phyloP scores from a whole-genome alignment of 2,329 filamentous ascomycete genomes.

The Monilinia laxa region DNA sequence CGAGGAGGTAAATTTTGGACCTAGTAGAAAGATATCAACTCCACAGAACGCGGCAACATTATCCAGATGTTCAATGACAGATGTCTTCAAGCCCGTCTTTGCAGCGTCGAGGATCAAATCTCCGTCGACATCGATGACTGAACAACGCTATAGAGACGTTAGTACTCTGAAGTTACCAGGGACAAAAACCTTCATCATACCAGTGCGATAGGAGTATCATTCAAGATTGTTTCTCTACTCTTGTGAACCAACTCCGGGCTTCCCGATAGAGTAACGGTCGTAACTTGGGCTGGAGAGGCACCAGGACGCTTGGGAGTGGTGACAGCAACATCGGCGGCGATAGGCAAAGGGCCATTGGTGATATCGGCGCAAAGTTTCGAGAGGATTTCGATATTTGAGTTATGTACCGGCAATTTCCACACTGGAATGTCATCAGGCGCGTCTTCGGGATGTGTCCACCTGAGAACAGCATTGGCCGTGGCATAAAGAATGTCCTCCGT shows the following conservation, averaged over 20 bases:
- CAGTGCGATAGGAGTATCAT: constrained; percentile 87
- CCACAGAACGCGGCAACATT: constrained; percentile 84
- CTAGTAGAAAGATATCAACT: constrained; percentile 93
- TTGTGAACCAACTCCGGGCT: constrained; percentile 84
- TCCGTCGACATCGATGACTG: constrained; percentile 89
- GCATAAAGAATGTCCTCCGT: constrained; percentile 94
- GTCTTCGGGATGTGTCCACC: constrained; percentile 91
- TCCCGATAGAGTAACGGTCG: constrained; percentile 88
- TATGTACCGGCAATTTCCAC: constrained; percentile 88
- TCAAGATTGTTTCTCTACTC: constrained; percentile 85
- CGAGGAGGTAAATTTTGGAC: constrained; percentile 79
- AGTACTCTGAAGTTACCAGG: constrained; percentile 31
- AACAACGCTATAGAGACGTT: constrained; percentile 67
- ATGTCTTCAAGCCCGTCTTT: constrained; percentile 66
- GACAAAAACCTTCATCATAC: constrained; percentile 54
- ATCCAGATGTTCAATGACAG: constrained; percentile 82
- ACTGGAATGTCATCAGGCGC: constrained; percentile 80
- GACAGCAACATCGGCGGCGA: constrained; percentile 81
- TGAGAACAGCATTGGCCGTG: constrained; percentile 79
- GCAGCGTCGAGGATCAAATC: constrained; percentile 77
- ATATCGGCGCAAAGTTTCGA: constrained; percentile 79
- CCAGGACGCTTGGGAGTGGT: constrained; percentile 72
- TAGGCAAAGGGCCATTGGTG: constrained; percentile 65
- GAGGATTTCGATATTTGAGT: constrained; percentile 78
- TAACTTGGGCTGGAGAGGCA: constrained; percentile 55